These are phyloP conservation scores for Drechslerella dactyloides DNA, from an alignment of 2,329 filamentous ascomycete genomes.

Conservation along the genomic window DNA sequence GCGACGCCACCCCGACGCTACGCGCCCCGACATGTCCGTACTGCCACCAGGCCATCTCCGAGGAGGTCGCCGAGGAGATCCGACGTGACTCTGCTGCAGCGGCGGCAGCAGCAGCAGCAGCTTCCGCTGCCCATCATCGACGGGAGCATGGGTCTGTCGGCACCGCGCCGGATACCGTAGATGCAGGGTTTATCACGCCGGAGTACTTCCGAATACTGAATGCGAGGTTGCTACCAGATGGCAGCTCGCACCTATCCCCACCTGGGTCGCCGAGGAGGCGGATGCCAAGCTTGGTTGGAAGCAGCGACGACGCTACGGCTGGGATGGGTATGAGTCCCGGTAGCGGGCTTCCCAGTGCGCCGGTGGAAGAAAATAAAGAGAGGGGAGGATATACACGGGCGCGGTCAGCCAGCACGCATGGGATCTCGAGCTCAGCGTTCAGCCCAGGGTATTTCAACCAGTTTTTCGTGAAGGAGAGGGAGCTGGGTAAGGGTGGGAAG, in stretches of 20 bases:
- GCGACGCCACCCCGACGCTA: slow-evolving; percentile 60
- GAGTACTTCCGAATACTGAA: slow-evolving; percentile 95
- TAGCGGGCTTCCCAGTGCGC: slow-evolving; percentile 61
- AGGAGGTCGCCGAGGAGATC: slow-evolving; percentile 58
- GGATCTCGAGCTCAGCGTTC: slow-evolving; percentile 85
- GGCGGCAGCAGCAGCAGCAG: slow-evolving; percentile 12
- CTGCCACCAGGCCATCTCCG: slow-evolving; percentile 71
- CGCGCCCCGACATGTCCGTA: slow-evolving; percentile 80
- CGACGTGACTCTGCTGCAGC: slow-evolving; percentile 40
- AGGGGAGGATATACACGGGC: slow-evolving; percentile 61
- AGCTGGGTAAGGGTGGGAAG: slow-evolving; percentile 88
- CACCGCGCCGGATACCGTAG: slow-evolving; percentile 55
- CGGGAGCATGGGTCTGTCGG: slow-evolving; percentile 55
- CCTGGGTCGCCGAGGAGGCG: slow-evolving; percentile 42
- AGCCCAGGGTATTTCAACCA: slow-evolving; percentile 89
- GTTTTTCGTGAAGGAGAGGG: slow-evolving; percentile 88
- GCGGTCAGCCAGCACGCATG: slow-evolving; percentile 56
- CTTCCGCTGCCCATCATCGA: slow-evolving; percentile 22
- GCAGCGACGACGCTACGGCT: slow-evolving; percentile 20
- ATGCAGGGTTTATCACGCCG: slow-evolving; percentile 79
- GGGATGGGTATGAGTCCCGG: slow-evolving; percentile 61
- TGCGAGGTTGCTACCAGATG: slow-evolving; percentile 57
- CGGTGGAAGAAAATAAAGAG: slow-evolving; percentile 57
- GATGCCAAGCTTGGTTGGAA: slow-evolving; percentile 60
- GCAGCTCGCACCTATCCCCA: slow-evolving; percentile 36